A percentile compares a stretch with the other conserved stretches of the same genome.
Evolutionary conservation across 2,329 filamentous ascomycete species (phyloP).

Genomic region (Trichoderma sp.): DNA sequence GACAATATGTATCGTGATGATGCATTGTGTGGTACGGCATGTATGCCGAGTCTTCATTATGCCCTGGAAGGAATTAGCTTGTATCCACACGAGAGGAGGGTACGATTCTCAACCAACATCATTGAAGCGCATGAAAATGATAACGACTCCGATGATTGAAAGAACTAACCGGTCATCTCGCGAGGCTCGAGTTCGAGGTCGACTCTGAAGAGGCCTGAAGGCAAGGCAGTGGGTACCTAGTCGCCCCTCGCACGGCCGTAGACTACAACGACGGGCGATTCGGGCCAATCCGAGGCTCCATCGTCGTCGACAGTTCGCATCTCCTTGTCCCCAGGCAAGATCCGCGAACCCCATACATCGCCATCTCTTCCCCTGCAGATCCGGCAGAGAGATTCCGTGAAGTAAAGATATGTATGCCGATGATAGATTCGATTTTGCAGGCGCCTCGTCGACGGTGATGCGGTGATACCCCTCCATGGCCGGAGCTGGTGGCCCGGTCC

Average conservation of each 20-base stretch:
- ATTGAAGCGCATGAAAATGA: too few relatives aligned
- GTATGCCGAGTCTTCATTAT: not conserved
- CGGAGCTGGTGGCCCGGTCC: constrained; percentile 14
- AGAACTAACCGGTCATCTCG: too few relatives aligned
- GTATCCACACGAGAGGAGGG: not conserved
- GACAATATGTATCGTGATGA: not conserved
- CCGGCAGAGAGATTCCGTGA: not conserved
- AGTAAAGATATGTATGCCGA: not conserved
- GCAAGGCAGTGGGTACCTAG: too few relatives aligned
- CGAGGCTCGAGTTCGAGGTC: too few relatives aligned
- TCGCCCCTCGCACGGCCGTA: too few relatives aligned
- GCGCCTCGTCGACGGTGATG: not conserved
- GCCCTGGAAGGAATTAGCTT: constrained; percentile 5
- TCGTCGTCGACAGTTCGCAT: not conserved
- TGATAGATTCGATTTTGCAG: not conserved
- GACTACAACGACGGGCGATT: too few relatives aligned
- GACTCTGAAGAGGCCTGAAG: too few relatives aligned
- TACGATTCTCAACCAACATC: not conserved
- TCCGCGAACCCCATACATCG: too few relatives aligned
- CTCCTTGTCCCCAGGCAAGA: not conserved
- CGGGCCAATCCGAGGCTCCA: too few relatives aligned
- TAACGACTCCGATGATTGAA: too few relatives aligned
- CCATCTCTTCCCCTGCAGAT: not conserved
- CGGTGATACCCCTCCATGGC: constrained; percentile 3
- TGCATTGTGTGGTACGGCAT: not conserved